phyloP scores from a whole-genome alignment of 164 flowering plant species.

The Dillenia suffruticosa region DNA sequence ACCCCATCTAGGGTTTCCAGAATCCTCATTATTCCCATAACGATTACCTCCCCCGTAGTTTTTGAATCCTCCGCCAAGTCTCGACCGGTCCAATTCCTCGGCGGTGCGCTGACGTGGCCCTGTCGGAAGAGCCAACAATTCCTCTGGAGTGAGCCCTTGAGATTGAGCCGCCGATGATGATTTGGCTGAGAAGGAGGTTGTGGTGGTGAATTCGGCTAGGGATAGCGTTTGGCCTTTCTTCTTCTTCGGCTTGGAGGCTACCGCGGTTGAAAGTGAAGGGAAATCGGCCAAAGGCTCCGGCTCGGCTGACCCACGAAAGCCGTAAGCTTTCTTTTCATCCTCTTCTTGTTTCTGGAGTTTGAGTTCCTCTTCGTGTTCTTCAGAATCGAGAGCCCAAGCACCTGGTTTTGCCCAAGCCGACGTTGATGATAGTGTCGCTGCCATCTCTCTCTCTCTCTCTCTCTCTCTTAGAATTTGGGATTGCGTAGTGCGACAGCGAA shows the following conservation, averaged over 20 bases:
- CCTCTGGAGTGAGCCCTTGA: slow-evolving; percentile 51
- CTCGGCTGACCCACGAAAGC: neutral
- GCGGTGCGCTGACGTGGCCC: slow-evolving; percentile 80
- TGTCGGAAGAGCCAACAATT: slow-evolving; percentile 58
- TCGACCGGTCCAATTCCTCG: slow-evolving; percentile 66
- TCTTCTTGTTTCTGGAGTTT: slow-evolving; percentile 13
- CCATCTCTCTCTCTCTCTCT: slow-evolving; percentile 23
- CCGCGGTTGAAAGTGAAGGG: slow-evolving; percentile 72
- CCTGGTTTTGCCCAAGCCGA: slow-evolving; percentile 78
- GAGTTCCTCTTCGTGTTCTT: slow-evolving; percentile 60
- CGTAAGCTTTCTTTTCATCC: neutral
- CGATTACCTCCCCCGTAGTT: slow-evolving; percentile 23
- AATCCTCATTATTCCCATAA: slow-evolving; percentile 30
- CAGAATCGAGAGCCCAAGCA: slow-evolving; percentile 79
- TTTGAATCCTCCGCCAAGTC: slow-evolving; percentile 72
- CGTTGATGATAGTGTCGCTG: slow-evolving; percentile 54
- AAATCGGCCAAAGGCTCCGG: slow-evolving; percentile 38
- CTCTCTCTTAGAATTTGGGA: neutral
- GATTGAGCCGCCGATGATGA: slow-evolving; percentile 9
- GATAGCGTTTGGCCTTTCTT: slow-evolving; percentile 68
- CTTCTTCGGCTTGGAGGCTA: slow-evolving; percentile 67
- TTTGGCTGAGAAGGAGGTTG: slow-evolving; percentile 21
- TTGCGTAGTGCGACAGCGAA: too few relatives aligned
- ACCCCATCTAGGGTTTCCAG: slow-evolving; percentile 40
- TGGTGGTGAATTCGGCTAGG: slow-evolving; percentile 55